These are phyloP conservation scores for Cystobasidium ongulense DNA, from an alignment of 768 basidiomycete genomes.

Conservation along the genomic window DNA sequence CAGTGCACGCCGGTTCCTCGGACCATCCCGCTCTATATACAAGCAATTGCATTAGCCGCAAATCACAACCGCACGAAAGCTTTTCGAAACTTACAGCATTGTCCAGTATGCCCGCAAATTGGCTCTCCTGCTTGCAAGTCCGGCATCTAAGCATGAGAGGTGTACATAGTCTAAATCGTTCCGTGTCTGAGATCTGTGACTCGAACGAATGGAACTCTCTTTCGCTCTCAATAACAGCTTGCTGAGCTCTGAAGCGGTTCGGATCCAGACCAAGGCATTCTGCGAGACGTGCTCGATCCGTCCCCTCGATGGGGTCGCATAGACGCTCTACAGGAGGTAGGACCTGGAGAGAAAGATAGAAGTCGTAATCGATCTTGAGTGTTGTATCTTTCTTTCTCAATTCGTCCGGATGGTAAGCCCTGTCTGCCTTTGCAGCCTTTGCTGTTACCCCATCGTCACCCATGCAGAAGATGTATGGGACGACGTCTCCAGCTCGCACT, in stretches of 20 bases:
- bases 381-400: slow-evolving; percentile 60
- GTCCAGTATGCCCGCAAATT: slow-evolving; percentile 45
- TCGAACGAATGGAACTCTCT: slow-evolving; percentile 69
- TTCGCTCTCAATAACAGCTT: slow-evolving; percentile 47
- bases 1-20: slow-evolving; percentile 62
- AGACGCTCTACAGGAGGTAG: slow-evolving; percentile 88
- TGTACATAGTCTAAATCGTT: slow-evolving; percentile 70
- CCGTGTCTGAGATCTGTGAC: slow-evolving; percentile 76
- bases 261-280: slow-evolving; percentile 75
- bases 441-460: slow-evolving; percentile 58
- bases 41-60: background rate
- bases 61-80: slow-evolving; percentile 48
- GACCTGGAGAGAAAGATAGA: slow-evolving; percentile 83
- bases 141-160: slow-evolving; percentile 70
- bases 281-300: slow-evolving; percentile 79
- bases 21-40: slow-evolving; percentile 58
- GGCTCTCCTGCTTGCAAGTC: slow-evolving; percentile 54
- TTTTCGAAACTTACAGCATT: slow-evolving; percentile 44
- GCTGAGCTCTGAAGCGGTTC: slow-evolving; percentile 41
- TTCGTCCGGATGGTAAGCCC: slow-evolving; percentile 90
- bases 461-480: slow-evolving; percentile 88
- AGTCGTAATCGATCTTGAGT: slow-evolving; percentile 76
- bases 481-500: slow-evolving; percentile 80
- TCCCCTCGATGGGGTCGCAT: slow-evolving; percentile 93
- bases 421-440: slow-evolving; percentile 73